phyloP scores from a whole-genome alignment of 352 stramenopile genomes.

The Stramenopiles sp. region DNA sequence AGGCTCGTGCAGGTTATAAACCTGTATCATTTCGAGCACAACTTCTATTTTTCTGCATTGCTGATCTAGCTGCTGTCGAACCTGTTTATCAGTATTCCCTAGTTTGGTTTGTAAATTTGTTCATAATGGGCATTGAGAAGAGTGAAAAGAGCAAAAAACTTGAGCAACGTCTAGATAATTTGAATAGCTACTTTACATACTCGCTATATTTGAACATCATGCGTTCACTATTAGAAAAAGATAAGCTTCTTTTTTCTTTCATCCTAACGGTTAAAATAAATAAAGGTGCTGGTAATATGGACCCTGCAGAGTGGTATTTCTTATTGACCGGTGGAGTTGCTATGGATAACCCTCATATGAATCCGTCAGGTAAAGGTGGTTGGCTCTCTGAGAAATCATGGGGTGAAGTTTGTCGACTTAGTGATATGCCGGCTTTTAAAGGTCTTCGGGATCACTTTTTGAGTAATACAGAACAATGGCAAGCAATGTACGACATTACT shows the following conservation, averaged over 20 bases:
- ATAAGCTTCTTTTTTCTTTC: slow-evolving; percentile 78
- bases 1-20: slow-evolving; percentile 49
- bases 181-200: slow-evolving; percentile 69
- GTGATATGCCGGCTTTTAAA: slow-evolving; percentile 44
- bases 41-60: slow-evolving; percentile 72
- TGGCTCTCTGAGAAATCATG: slow-evolving; percentile 63
- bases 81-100: slow-evolving; percentile 89
- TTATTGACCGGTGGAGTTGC: slow-evolving; percentile 57
- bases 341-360: slow-evolving; percentile 41
- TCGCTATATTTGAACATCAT: slow-evolving; percentile 75
- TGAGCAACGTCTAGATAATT: slow-evolving; percentile 30
- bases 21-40: slow-evolving; percentile 52
- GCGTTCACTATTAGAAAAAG: slow-evolving; percentile 67
- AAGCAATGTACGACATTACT: slow-evolving; percentile 29
- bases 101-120: slow-evolving; percentile 77
- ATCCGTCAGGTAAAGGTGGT: slow-evolving; percentile 34
- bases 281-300: slow-evolving; percentile 21
- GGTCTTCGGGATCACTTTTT: slow-evolving; percentile 45
- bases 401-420: slow-evolving; percentile 54
- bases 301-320: slow-evolving; percentile 54
- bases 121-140: slow-evolving; percentile 44
- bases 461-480: slow-evolving; percentile 18
- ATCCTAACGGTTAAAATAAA: slow-evolving; percentile 65
- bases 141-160: slow-evolving; percentile 30
- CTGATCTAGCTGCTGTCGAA: slow-evolving; percentile 55